phyloP scores from a whole-genome alignment of 441 rosid genomes.

The Populus hybrid region DNA sequence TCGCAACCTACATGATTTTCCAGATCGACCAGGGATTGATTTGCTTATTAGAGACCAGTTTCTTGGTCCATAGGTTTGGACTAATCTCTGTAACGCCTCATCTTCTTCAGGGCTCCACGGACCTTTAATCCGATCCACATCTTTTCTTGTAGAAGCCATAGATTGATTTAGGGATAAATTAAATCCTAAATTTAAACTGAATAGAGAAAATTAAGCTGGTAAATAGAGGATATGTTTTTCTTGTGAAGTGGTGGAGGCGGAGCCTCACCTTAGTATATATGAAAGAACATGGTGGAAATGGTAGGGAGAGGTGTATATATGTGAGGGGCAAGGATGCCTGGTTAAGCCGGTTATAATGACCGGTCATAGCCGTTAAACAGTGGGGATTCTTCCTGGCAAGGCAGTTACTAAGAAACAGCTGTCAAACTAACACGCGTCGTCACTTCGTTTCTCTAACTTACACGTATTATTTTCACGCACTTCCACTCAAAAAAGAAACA shows the following conservation, averaged over 20 bases:
- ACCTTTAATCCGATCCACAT: conserved; percentile 70
- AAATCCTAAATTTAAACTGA: background rate
- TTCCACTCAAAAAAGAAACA: conserved; percentile 6
- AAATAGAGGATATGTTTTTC: too few relatives aligned
- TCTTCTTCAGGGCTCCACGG: conserved; percentile 86
- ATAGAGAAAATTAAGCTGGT: background rate
- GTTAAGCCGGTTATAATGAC: conserved; percentile 44
- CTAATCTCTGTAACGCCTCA: conserved; percentile 53
- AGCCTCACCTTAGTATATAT: conserved; percentile 31
- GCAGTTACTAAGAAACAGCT: conserved; percentile 70
- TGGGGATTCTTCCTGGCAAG: conserved; percentile 50
- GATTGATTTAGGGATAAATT: background rate
- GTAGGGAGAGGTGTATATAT: conserved; percentile 27
- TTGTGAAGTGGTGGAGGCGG: conserved; percentile 17
- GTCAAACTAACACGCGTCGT: conserved; percentile 55
- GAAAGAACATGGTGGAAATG: conserved; percentile 9
- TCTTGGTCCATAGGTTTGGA: conserved; percentile 56
- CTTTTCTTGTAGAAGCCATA: conserved; percentile 44
- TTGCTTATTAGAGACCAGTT: conserved; percentile 78
- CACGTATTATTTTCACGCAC: conserved; percentile 36
- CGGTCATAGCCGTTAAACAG: conserved; percentile 41
- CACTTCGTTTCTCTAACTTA: conserved; percentile 19
- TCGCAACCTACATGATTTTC: conserved; percentile 68
- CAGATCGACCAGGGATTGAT: conserved; percentile 74
- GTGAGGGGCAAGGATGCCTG: conserved; percentile 48